Conservation (phyloP, 345 rosid genomes). For the Gossypium longicalyx region DNA sequence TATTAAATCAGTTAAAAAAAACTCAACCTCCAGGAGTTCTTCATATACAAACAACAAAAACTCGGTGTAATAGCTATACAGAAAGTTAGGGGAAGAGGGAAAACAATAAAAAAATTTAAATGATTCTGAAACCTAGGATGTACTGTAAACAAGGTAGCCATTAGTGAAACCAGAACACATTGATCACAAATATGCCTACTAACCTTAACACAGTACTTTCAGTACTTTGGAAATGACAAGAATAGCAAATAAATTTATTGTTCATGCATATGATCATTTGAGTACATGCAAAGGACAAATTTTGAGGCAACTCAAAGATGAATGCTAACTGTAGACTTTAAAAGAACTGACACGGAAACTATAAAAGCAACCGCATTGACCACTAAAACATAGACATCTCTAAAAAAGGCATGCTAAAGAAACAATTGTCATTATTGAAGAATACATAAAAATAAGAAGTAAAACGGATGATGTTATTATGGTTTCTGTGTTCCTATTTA, state of each 20-base stretch:
- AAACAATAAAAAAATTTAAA: background rate
- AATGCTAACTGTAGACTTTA: background rate
- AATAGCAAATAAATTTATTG: background rate
- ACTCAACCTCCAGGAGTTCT: background rate
- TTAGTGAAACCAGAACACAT: background rate
- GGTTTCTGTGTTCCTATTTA: background rate
- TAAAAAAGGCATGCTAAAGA: background rate
- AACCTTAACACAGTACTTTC: background rate
- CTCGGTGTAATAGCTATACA: background rate
- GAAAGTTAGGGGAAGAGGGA: background rate
- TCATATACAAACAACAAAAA: background rate
- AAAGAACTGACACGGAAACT: background rate
- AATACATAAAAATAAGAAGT: background rate
- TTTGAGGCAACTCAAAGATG: background rate
- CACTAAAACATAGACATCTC: background rate
- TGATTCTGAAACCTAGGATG: background rate
- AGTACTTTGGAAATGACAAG: background rate
- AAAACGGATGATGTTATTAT: background rate
- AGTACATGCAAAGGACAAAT: background rate
- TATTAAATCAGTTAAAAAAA: conserved; percentile 1
- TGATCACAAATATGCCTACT: background rate
- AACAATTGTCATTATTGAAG: background rate
- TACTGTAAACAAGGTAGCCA: background rate
- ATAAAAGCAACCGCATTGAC: background rate
- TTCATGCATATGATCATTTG: background rate